Percentiles rank a stretch among this genome's conserved stretches.
Evolutionary conservation across 352 stramenopile genomes (phyloP).

Genomic region (Phytophthora citrophthora): DNA sequence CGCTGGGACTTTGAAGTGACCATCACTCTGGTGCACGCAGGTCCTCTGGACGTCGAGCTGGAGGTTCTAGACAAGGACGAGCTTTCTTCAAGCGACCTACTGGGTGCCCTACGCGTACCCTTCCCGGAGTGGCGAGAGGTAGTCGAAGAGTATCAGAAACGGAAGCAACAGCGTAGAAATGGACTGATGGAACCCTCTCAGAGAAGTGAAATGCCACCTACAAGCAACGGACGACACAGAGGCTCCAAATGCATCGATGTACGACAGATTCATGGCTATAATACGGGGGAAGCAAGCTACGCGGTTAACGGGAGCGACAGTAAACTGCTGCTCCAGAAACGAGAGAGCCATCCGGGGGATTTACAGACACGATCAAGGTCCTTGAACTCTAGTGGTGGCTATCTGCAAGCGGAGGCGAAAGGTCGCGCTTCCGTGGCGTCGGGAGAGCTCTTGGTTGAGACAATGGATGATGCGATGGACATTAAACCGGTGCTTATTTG

Average conservation of each 20-base stretch:
- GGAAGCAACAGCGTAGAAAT: constrained; percentile 24
- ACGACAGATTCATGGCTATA: constrained; percentile 16
- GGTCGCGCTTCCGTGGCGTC: constrained; percentile 26
- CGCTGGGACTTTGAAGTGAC: constrained; percentile 73
- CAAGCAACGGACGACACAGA: constrained; percentile 3
- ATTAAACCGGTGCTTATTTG: constrained; percentile 77
- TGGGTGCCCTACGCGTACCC: constrained; percentile 70
- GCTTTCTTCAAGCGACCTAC: constrained; percentile 65
- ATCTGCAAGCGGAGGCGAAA: constrained; percentile 34
- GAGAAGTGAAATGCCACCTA: constrained; percentile 4
- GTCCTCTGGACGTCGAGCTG: constrained; percentile 71
- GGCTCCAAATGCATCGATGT: constrained; percentile 33
- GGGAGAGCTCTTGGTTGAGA: constrained; percentile 10
- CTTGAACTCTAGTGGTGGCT: constrained; percentile 44
- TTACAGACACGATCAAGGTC: constrained; percentile 43
- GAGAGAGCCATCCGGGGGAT: constrained; percentile 15
- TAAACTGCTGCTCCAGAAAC: constrained; percentile 14
- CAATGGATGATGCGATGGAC: constrained; percentile 12
- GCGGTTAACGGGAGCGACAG: constrained; percentile 33
- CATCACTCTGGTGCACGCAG: constrained; percentile 61
- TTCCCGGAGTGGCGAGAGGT: constrained; percentile 73
- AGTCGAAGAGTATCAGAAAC: constrained; percentile 49
- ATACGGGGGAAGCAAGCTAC: constrained; percentile 10
- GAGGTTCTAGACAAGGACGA: constrained; percentile 82
- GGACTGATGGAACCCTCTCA: constrained; percentile 3